Evolutionary conservation across 352 stramenopile species (phyloP).

Genomic region (Phytopythium helicoides): DNA sequence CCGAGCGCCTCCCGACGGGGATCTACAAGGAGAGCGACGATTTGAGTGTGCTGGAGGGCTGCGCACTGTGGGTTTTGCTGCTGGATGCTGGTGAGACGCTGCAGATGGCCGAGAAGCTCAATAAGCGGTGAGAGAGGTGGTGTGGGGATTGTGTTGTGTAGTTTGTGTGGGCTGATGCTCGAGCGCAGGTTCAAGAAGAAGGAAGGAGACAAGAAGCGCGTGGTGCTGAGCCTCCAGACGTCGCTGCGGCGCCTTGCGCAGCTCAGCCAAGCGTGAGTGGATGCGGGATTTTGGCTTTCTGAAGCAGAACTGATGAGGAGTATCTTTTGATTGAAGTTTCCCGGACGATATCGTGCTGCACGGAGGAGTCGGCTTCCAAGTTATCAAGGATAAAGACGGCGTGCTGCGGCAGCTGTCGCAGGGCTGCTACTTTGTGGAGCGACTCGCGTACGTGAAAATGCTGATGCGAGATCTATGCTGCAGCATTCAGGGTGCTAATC

Average conservation of each 20-base stretch:
- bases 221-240: conserved; percentile 66
- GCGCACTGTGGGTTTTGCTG: conserved; percentile 60
- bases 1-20: conserved; percentile 11
- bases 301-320: not conserved
- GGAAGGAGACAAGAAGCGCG: conserved; percentile 33
- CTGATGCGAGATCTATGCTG: not conserved
- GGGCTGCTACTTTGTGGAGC: conserved; percentile 78
- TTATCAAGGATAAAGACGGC: conserved; percentile 43
- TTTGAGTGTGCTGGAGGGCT: conserved; percentile 36
- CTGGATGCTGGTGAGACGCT: conserved; percentile 45
- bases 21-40: conserved; percentile 44
- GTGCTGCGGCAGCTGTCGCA: conserved; percentile 55
- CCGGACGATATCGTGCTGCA: conserved; percentile 63
- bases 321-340: conserved; percentile 30
- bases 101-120: conserved; percentile 34
- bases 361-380: conserved; percentile 71
- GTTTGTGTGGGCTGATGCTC: conserved; percentile 1
- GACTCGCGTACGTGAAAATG: conserved; percentile 50
- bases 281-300: not conserved
- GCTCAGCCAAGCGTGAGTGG: conserved; percentile 34
- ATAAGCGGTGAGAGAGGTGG: conserved; percentile 29
- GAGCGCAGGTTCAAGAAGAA: conserved; percentile 11
- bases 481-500: not conserved
- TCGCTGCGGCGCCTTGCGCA: conserved; percentile 52
- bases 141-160: not conserved